phyloP scores from a whole-genome alignment of 371 early-diverging fungal genomes.

The Rhizopus delemar region DNA sequence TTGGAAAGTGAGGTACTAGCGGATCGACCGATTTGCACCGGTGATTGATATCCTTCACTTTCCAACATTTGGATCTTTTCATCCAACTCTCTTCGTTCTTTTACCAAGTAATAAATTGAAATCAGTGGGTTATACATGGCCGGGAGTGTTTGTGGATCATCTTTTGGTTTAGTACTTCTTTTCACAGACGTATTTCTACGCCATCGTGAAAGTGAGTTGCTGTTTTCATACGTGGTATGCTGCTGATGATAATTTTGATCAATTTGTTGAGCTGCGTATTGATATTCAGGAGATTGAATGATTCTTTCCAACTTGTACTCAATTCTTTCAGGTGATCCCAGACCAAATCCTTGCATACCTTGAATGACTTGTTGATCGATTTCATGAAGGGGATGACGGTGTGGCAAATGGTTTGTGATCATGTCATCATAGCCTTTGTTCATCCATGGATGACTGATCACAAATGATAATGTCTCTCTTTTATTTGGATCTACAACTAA shows the following conservation, averaged over 20 bases:
- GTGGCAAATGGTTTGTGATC: conserved; percentile 41
- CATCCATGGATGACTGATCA: conserved; percentile 76
- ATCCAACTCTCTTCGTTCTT: conserved; percentile 61
- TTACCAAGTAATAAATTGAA: conserved; percentile 85
- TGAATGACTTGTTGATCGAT: conserved; percentile 37
- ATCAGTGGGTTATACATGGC: conserved; percentile 68
- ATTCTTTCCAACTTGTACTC: conserved; percentile 28
- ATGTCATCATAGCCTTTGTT: conserved; percentile 58
- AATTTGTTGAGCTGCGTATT: conserved; percentile 32
- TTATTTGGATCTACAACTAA: conserved; percentile 62
- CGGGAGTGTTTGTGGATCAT: conserved; percentile 42
- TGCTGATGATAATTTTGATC: conserved; percentile 19
- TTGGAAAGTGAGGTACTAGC: conserved; percentile 27
- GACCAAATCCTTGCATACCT: conserved; percentile 53
- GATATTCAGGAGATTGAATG: conserved; percentile 37
- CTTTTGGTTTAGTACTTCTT: conserved; percentile 4
- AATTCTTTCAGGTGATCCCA: conserved; percentile 39
- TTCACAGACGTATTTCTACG: conserved; percentile 1
- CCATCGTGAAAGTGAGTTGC: conserved; percentile 10
- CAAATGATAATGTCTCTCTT: conserved; percentile 62
- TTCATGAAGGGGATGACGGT: conserved; percentile 28
- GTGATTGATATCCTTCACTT: conserved; percentile 20
- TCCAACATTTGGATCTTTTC: conserved; percentile 14
- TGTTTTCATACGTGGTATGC: background rate
- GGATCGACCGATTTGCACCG: conserved; percentile 25